A percentile compares a stretch with the other conserved stretches of the same genome.
Evolutionary conservation across 1,284 basidiomycete genomes (phyloP).

Genomic region (Trichosporon inkin): DNA sequence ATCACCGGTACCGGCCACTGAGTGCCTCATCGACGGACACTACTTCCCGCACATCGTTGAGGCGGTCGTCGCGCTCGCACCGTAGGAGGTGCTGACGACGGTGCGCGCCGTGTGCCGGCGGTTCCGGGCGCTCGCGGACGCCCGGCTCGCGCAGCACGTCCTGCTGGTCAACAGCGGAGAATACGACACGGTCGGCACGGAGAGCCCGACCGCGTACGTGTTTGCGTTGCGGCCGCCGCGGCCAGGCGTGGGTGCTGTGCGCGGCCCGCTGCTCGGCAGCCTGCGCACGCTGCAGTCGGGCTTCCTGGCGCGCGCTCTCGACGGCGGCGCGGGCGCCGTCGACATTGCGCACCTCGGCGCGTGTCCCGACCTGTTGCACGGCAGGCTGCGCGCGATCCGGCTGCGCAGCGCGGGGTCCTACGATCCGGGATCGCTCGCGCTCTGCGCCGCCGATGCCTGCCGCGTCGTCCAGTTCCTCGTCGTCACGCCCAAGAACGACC

Average conservation of each 20-base stretch:
- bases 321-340: background rate
- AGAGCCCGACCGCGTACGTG: background rate
- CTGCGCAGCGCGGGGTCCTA: background rate
- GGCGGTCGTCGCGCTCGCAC: conserved; percentile 1
- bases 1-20: background rate
- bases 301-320: background rate
- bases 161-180: background rate
- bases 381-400: background rate
- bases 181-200: background rate
- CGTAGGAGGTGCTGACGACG: background rate
- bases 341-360: background rate
- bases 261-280: background rate
- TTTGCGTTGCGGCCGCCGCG: background rate
- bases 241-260: background rate
- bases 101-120: conserved; percentile 4
- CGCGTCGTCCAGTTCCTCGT: background rate
- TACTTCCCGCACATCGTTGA: conserved; percentile 8
- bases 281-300: background rate
- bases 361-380: background rate
- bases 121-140: background rate
- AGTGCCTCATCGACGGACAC: background rate
- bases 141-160: background rate
- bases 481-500: background rate
- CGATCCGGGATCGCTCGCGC: background rate
- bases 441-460: background rate